Evolutionary conservation across 192 early-diverging fungal genomes (phyloP).

Genomic region (Podila verticillata): DNA sequence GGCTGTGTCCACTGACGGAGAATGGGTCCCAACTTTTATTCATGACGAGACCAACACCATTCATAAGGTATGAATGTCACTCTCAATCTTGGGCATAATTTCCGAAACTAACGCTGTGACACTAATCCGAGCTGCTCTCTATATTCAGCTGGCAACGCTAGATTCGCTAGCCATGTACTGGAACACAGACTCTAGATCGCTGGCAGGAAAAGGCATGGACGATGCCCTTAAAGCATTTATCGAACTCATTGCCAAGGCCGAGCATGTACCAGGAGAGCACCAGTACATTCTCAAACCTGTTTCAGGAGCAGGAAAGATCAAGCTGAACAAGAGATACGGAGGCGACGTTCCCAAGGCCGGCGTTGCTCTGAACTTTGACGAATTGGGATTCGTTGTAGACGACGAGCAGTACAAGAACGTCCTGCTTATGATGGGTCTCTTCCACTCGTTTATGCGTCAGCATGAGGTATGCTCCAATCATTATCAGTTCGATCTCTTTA

Average conservation of each 20-base stretch:
- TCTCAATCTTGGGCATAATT: conserved; percentile 1
- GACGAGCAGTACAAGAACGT: conserved; percentile 89
- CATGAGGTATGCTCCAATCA: conserved; percentile 69
- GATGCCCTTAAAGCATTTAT: conserved; percentile 61
- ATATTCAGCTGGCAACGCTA: conserved; percentile 60
- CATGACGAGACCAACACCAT: conserved; percentile 81
- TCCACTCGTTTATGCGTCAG: conserved; percentile 82
- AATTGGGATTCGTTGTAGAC: conserved; percentile 90
- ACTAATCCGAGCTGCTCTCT: not conserved
- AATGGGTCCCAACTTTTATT: conserved; percentile 86
- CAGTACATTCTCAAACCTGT: conserved; percentile 94
- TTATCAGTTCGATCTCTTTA: too few species aligned
- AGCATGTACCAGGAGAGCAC: conserved; percentile 67
- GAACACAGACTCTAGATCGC: conserved; percentile 78
- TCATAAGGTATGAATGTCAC: conserved; percentile 78
- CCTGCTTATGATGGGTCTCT: conserved; percentile 81
- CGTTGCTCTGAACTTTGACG: conserved; percentile 86
- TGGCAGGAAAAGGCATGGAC: conserved; percentile 59
- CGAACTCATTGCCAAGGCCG: conserved; percentile 66
- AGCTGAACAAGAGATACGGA: conserved; percentile 77
- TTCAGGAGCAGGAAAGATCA: conserved; percentile 84
- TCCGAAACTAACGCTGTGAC: too few species aligned
- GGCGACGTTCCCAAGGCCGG: conserved; percentile 63
- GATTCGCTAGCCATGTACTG: conserved; percentile 88
- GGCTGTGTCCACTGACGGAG: conserved; percentile 87